These are phyloP conservation scores for Aspergillus flavus DNA, from an alignment of 2,329 filamentous ascomycete genomes.

Conservation along the genomic window DNA sequence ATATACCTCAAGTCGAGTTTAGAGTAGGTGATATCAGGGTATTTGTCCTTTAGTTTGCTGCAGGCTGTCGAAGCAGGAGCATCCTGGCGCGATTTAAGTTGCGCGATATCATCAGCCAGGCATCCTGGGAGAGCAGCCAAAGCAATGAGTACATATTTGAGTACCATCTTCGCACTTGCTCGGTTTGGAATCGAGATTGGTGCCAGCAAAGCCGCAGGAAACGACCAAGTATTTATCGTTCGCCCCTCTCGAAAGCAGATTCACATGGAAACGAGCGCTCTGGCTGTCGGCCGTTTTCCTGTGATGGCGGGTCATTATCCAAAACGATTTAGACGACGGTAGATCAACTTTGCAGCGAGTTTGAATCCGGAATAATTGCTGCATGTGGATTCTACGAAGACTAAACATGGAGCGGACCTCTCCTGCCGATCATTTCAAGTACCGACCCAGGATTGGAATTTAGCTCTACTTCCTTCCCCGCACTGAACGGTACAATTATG, in stretches of 20 bases:
- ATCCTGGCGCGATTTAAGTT: neutral
- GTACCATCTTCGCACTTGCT: neutral
- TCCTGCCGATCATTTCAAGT: neutral
- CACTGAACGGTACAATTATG: neutral
- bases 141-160: neutral
- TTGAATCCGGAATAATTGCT: neutral
- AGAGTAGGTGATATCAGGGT: neutral
- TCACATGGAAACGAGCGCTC: neutral
- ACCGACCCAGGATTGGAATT: neutral
- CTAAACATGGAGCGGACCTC: neutral
- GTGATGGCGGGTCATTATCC: neutral
- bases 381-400: neutral
- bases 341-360: neutral
- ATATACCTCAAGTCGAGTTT: neutral
- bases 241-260: neutral
- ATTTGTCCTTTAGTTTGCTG: neutral
- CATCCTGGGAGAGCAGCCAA: neutral
- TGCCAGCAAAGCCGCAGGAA: neutral
- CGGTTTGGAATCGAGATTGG: neutral
- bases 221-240: neutral
- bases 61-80: neutral
- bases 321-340: neutral
- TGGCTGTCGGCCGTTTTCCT: neutral
- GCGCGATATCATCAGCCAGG: neutral
- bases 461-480: neutral